Evolutionary conservation across 2,329 filamentous ascomycete genomes (phyloP), one percentile per base, ranked within the genome.

Genomic region (Talaromyces sp.): DNA sequence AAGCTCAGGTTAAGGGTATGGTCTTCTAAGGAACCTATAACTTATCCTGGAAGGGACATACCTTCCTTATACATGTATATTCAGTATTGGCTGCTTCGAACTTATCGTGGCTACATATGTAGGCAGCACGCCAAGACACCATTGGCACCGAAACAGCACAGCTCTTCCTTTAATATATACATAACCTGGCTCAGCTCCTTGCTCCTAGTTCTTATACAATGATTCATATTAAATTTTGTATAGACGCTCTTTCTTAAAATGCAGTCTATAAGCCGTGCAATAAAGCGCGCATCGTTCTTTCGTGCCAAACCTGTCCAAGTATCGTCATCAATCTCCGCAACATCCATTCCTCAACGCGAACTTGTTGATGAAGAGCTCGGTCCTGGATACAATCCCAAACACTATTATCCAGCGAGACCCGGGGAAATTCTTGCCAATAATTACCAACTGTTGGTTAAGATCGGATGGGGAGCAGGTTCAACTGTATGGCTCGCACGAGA

Each of bases 1-100:
- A 74, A 73, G 64, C 64, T 55, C 69, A 81, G 63, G 72, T 75
- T 7, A 81, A 80, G 72, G 81, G 81, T 46, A 74, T 65, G 3
- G 75, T 83, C 3, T 81, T 81, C 60, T 82, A 76, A 19, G 22
- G 36, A 3, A n/a, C 8, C 19, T 7, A 22, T 41, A 7, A 21
- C 21, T 25, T 15, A 11, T 17, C 11, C 19, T 15, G 5, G 39
- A 21, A 22, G 21, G 21, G 13, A 45, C 13, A 7, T 28, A 22
- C 3, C 25, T 28, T 4, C 7, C 7, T 28, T 28, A n/a, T 13
- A 28, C 21, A 25, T 25, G 22, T 2, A 13, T 19, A 22, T 22
- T 41, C 21, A n/a, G 40, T 7, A 28, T 28, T 28, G 25, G 4
- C n/a, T n/a, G 3, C 25, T 28, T 28, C 25, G n/a, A 76, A 59